A percentile compares a stretch with the other conserved stretches of the same genome.
Evolutionary conservation across 352 stramenopile species (phyloP).

Genomic region (Globisporangium nodosum): DNA sequence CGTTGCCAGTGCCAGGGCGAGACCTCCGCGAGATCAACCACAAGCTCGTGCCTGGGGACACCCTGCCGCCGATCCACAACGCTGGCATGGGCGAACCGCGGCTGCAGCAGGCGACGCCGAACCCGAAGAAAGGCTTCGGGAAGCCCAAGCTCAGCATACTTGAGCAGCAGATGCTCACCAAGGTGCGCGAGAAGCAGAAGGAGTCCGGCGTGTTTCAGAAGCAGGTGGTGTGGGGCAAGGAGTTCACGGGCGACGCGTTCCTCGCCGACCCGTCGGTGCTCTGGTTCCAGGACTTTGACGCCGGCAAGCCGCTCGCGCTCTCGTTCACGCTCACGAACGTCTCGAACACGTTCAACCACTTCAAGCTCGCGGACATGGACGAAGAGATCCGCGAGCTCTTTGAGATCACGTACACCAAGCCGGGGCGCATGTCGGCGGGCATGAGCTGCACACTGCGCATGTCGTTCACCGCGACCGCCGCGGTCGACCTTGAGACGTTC

Average conservation of each 20-base stretch:
- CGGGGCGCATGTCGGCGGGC: constrained; percentile 87
- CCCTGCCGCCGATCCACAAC: constrained; percentile 1
- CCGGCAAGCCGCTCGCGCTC: constrained; percentile 52
- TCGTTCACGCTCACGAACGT: constrained; percentile 87
- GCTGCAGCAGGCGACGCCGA: not conserved
- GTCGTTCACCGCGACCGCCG: constrained; percentile 54
- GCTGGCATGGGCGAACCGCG: not conserved
- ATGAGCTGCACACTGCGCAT: constrained; percentile 74
- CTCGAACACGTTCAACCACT: constrained; percentile 90
- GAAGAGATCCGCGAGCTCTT: constrained; percentile 82
- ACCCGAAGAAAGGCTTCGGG: constrained; percentile 24
- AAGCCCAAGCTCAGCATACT: constrained; percentile 50
- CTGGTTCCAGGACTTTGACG: constrained; percentile 90
- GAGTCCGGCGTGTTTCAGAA: constrained; percentile 38
- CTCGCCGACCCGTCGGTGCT: constrained; percentile 67
- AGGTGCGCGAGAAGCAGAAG: constrained; percentile 47
- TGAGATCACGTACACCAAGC: constrained; percentile 81
- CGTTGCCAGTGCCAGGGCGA: constrained; percentile 20
- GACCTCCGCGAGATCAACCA: constrained; percentile 32
- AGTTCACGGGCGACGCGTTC: constrained; percentile 79
- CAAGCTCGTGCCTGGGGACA: constrained; percentile 7
- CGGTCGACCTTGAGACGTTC: constrained; percentile 58
- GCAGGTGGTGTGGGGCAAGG: constrained; percentile 75
- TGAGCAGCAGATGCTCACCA: constrained; percentile 49
- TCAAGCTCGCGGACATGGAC: constrained; percentile 76